Base-by-base conservation (phyloP, 208 protist species). In the Phytomonas francai region DNA sequence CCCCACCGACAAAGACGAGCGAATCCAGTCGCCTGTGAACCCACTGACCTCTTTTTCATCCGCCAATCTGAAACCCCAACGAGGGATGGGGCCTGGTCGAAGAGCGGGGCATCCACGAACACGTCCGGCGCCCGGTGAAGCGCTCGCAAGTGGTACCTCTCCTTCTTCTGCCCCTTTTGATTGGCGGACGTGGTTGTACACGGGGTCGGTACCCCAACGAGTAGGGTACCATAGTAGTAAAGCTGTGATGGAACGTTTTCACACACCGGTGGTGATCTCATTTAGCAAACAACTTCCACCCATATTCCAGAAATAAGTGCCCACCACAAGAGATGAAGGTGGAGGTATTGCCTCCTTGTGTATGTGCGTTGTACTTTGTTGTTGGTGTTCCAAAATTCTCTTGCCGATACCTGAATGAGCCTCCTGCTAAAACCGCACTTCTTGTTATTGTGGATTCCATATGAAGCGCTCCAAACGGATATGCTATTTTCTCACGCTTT, bases 231-330 rank as follows among this genome's bases (percentile, higher is more conserved):
- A 73, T 60, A 89, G 84, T 60, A 79, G 79, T 31, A 32, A 31
- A n/a, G 68, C 66, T 29, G 75, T 90, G 9, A 63, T 76, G 12
- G 59, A 76, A 59, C 57, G 57, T 49, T 80, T 74, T 59, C 65
- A 67, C 3, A 73, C 79, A 19, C 73, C 69, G 9, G 71, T 78
- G 8, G 61, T 90, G 22, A 63, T 85, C 36, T 80, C 77, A 32
- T 91, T 91, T 63, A 82, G 81, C 11, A 25, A 59, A 2, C 64
- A 64, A n/a, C 59, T 91, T 0, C 85, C 85, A 2, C 63, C 72
- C 25, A 72, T 79, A 0, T 78, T 91, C 42, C 73, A 51, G 45
- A 28, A n/a, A 22, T n/a, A 33, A 39, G 11, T 5, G 31, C 31
- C 22, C 27, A 9, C 5, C 8, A 58, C 30, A 3, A 2, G 19